A percentile compares a stretch with the other conserved stretches of the same genome.
Evolutionary conservation across 2,329 filamentous ascomycete species (phyloP).

Genomic region (Podosphaera xanthii): DNA sequence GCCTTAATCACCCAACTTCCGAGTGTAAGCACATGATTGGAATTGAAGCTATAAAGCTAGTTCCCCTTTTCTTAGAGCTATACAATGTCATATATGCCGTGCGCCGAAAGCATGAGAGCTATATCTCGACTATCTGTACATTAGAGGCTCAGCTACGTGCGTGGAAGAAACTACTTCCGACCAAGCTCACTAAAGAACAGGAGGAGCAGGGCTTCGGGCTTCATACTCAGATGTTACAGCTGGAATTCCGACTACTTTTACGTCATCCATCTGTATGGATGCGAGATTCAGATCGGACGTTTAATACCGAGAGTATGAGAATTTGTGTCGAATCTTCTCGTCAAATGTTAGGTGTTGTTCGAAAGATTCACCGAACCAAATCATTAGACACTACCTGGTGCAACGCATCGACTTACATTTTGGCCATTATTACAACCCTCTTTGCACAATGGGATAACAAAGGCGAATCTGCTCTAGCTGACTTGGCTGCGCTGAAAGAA

Average conservation of each 20-base stretch:
- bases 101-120: slow-evolving; percentile 26
- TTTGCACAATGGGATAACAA: slow-evolving; percentile 47
- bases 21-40: slow-evolving; percentile 47
- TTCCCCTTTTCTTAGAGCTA: slow-evolving; percentile 47
- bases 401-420: slow-evolving; percentile 46
- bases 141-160: slow-evolving; percentile 40
- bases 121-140: slow-evolving; percentile 36
- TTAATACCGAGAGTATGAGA: slow-evolving; percentile 37
- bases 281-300: slow-evolving; percentile 24
- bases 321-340: slow-evolving; percentile 44
- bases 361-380: slow-evolving; percentile 36
- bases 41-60: slow-evolving; percentile 39
- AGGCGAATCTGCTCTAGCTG: slow-evolving; percentile 30
- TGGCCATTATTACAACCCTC: slow-evolving; percentile 49
- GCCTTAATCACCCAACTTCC: slow-evolving; percentile 29
- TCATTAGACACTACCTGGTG: slow-evolving; percentile 62
- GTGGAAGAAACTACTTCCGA: slow-evolving; percentile 42
- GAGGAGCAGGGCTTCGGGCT: slow-evolving; percentile 27
- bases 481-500: slow-evolving; percentile 34
- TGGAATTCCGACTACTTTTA: slow-evolving; percentile 36
- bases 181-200: slow-evolving; percentile 27
- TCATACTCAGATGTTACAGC: slow-evolving; percentile 28
- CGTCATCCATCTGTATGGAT: slow-evolving; percentile 38
- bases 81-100: slow-evolving; percentile 57
- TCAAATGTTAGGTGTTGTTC: slow-evolving; percentile 37